These are phyloP conservation scores for Acanthamoeba culbertsoni DNA, from an alignment of 208 protist genomes.

Conservation along the genomic window DNA sequence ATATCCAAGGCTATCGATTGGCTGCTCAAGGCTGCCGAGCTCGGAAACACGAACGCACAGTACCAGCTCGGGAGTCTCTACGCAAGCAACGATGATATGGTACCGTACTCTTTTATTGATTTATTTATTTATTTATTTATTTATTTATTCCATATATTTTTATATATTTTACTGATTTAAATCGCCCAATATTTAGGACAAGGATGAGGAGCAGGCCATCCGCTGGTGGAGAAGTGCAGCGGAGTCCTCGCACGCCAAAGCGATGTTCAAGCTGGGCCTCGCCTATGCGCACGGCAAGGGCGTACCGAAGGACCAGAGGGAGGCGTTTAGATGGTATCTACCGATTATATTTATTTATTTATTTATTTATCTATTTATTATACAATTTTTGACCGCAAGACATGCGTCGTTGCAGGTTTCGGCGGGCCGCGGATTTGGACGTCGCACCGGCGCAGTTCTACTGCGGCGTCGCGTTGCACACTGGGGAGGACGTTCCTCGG, in stretches of 20 bases:
- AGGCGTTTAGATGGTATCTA: conserved; percentile 25
- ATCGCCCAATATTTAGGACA: neutral
- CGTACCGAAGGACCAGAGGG: neutral
- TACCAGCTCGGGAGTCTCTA: neutral
- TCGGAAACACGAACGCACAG: conserved; percentile 8
- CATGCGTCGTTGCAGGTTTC: neutral
- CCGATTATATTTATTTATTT: too few species aligned
- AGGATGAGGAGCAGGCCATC: neutral
- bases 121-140: neutral
- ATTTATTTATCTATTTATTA: too few species aligned
- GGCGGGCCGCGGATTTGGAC: neutral
- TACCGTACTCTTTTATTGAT: too few species aligned
- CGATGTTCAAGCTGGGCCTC: neutral
- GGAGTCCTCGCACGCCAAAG: neutral
- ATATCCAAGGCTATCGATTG: neutral
- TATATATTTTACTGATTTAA: neutral
- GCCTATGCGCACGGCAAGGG: neutral
- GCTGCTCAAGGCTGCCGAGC: conserved; percentile 38
- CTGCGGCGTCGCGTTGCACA: neutral
- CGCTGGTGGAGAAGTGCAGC: conserved; percentile 16
- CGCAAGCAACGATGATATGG: neutral
- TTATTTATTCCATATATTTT: neutral
- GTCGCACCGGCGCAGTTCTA: conserved; percentile 29
- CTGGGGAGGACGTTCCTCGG: neutral
- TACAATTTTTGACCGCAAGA: too few species aligned